These are phyloP conservation scores for Auricularia sp. DNA, from an alignment of 768 basidiomycete species.

Conservation along the genomic window DNA sequence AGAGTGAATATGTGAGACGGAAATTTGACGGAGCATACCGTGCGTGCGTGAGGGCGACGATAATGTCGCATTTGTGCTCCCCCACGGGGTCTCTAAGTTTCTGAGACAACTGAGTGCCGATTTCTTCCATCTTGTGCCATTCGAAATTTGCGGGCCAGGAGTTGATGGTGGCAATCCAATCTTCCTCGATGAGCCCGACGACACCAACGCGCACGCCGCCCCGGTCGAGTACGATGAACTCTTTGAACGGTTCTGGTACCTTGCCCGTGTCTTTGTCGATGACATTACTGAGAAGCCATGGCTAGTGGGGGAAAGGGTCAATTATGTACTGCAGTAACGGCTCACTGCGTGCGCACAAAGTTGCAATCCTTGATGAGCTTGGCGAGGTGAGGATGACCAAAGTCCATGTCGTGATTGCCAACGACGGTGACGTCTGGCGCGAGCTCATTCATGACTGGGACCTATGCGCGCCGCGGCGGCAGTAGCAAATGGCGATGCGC, in stretches of 20 bases:
- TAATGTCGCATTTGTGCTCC: constrained; percentile 62
- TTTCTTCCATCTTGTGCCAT: constrained; percentile 65
- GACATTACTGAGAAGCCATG: constrained; percentile 66
- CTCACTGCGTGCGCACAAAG: constrained; percentile 45
- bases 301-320: constrained; percentile 27
- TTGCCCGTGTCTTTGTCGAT: constrained; percentile 53
- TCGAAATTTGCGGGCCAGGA: constrained; percentile 73
- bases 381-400: constrained; percentile 28
- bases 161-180: constrained; percentile 82
- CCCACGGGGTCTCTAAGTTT: constrained; percentile 62
- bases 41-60: constrained; percentile 80
- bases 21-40: constrained; percentile 33
- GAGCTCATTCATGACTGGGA: constrained; percentile 76
- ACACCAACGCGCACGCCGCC: constrained; percentile 60
- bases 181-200: constrained; percentile 85
- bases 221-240: constrained; percentile 59
- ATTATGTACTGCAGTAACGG: not conserved
- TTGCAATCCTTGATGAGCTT: constrained; percentile 57
- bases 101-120: constrained; percentile 62
- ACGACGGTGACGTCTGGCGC: constrained; percentile 72
- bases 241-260: constrained; percentile 51
- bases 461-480: constrained; percentile 31
- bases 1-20: not conserved
- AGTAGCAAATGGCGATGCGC: not conserved
- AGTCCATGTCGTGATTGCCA: constrained; percentile 92